phyloP scores from a whole-genome alignment of 345 rosid species.

The Gossypium thurberi region DNA sequence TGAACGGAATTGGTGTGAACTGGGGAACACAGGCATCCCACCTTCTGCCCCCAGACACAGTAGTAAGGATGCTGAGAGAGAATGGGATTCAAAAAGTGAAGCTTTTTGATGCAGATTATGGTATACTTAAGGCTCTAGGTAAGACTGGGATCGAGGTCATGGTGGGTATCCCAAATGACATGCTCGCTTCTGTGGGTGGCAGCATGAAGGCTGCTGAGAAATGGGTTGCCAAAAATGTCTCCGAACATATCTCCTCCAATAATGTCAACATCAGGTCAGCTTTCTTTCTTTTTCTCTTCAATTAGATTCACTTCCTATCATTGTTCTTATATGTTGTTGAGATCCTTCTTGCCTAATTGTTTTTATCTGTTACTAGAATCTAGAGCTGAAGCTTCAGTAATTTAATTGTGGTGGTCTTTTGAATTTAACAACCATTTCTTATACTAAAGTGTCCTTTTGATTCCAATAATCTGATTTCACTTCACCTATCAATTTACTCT shows the following conservation, averaged over 20 bases:
- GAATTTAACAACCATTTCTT: background rate
- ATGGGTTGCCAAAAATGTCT: conserved; percentile 86
- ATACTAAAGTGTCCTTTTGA: background rate
- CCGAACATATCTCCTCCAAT: conserved; percentile 47
- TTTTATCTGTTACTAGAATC: background rate
- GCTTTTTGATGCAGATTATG: conserved; percentile 89
- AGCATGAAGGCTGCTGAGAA: conserved; percentile 78
- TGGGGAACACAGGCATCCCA: conserved; percentile 92
- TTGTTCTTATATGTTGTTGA: background rate
- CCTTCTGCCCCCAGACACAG: conserved; percentile 58
- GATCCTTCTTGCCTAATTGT: background rate
- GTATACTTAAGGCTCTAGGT: conserved; percentile 59
- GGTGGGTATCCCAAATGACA: conserved; percentile 98
- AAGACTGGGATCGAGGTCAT: conserved; percentile 77
- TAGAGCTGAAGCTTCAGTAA: background rate
- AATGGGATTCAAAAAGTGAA: conserved; percentile 76
- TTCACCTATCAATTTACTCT: background rate
- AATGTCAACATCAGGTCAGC: conserved; percentile 73
- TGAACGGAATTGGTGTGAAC: conserved; percentile 68
- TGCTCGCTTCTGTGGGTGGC: conserved; percentile 60
- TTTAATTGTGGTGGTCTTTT: background rate
- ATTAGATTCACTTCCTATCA: background rate
- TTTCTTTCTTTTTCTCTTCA: conserved; percentile 3
- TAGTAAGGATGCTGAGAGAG: conserved; percentile 62
- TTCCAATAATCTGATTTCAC: background rate